phyloP scores from a whole-genome alignment of 306 rosid species.

The Pterocarpus macrocarpus region DNA sequence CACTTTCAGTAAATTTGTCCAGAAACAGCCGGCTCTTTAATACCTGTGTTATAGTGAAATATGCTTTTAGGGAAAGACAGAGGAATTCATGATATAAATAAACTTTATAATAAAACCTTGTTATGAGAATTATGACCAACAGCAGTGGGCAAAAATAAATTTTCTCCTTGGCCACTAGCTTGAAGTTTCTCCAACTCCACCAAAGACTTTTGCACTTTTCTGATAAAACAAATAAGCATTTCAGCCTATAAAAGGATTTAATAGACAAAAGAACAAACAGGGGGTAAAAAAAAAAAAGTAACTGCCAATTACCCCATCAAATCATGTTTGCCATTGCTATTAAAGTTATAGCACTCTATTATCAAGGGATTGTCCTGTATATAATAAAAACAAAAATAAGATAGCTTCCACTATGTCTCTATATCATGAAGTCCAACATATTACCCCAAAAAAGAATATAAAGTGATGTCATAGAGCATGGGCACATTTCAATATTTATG shows the following conservation, averaged over 20 bases:
- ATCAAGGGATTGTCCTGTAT: slow-evolving; percentile 85
- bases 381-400: slow-evolving; percentile 50
- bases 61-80: slow-evolving; percentile 46
- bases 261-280: slow-evolving; percentile 28
- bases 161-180: slow-evolving; percentile 73
- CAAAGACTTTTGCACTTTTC: slow-evolving; percentile 84
- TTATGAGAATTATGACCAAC: slow-evolving; percentile 78
- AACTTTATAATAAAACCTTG: slow-evolving; percentile 68
- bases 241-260: slow-evolving; percentile 35
- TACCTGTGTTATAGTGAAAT: slow-evolving; percentile 61
- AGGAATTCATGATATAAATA: slow-evolving; percentile 29
- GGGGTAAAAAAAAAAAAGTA: slow-evolving; percentile 24
- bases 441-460: slow-evolving; percentile 16
- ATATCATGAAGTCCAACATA: slow-evolving; percentile 24
- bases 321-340: slow-evolving; percentile 94
- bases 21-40: slow-evolving; percentile 85
- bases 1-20: slow-evolving; percentile 73
- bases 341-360: slow-evolving; percentile 91
- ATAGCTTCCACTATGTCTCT: slow-evolving; percentile 26
- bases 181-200: slow-evolving; percentile 86
- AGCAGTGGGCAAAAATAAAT: slow-evolving; percentile 57
- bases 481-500: slow-evolving; percentile 32
- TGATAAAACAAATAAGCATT: slow-evolving; percentile 56
- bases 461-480: not conserved
- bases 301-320: slow-evolving; percentile 83